Percentiles rank a stretch among this genome's conserved stretches.
phyloP scores from a whole-genome alignment of 2,329 filamentous ascomycete species.

The Setomelanomma holmii region DNA sequence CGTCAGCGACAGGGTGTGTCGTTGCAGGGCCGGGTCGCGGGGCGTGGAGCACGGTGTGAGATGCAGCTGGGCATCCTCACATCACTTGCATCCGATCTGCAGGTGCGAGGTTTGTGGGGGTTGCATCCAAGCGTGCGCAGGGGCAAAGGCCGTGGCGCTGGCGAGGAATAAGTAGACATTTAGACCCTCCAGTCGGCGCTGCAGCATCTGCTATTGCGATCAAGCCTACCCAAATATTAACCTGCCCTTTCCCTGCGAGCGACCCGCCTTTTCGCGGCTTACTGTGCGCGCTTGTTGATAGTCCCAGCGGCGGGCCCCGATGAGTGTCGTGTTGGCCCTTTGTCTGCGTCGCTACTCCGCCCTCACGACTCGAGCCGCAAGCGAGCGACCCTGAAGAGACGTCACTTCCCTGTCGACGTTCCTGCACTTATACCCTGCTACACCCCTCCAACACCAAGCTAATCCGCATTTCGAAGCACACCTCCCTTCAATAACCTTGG shows the following conservation, averaged over 20 bases:
- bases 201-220: constrained; percentile 16
- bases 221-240: constrained; percentile 22
- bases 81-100: constrained; percentile 29
- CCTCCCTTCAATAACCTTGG: background rate
- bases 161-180: constrained; percentile 16
- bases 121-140: constrained; percentile 12
- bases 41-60: constrained; percentile 3
- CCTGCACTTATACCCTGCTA: constrained; percentile 2
- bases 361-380: constrained; percentile 8
- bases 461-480: constrained; percentile 2
- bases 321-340: background rate
- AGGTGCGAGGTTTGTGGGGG: constrained; percentile 31
- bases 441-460: constrained; percentile 1
- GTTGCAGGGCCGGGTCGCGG: constrained; percentile 1
- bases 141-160: constrained; percentile 12
- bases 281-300: background rate
- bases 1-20: background rate
- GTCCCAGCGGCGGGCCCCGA: background rate
- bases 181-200: constrained; percentile 9
- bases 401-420: constrained; percentile 9
- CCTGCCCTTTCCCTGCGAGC: constrained; percentile 9
- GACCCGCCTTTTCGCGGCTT: constrained; percentile 22
- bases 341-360: constrained; percentile 4
- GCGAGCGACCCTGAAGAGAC: constrained; percentile 8
- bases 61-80: constrained; percentile 1